phyloP scores from a whole-genome alignment of 345 rosid genomes.

The Psidium guajava region DNA sequence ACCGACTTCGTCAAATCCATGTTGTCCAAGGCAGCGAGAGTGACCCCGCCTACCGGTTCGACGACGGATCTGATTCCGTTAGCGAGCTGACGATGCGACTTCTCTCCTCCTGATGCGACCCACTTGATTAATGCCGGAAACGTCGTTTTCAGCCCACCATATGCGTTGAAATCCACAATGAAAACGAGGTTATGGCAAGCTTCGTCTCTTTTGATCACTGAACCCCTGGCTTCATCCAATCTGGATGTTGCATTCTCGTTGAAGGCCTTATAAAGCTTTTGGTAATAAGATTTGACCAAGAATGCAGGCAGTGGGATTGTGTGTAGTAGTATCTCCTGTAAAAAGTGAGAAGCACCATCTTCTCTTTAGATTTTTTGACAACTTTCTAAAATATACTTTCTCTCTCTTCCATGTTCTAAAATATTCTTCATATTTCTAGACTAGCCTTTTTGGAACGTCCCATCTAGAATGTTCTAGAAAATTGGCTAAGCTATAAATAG shows the following conservation, averaged over 20 bases:
- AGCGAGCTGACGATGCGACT: constrained; percentile 16
- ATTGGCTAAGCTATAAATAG: too few relatives aligned
- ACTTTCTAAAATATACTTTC: too few relatives aligned
- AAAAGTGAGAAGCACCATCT: background rate
- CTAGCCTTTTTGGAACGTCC: too few relatives aligned
- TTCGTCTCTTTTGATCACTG: constrained; percentile 18
- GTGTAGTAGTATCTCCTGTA: constrained; percentile 21
- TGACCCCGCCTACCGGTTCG: constrained; percentile 15
- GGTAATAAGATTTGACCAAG: constrained; percentile 14
- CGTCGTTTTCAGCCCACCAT: constrained; percentile 19
- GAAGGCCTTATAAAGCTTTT: constrained; percentile 21
- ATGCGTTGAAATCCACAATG: constrained; percentile 18
- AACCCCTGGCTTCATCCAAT: constrained; percentile 20
- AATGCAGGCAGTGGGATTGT: constrained; percentile 17
- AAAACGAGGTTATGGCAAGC: constrained; percentile 41
- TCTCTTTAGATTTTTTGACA: too few relatives aligned
- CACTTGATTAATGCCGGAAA: constrained; percentile 32
- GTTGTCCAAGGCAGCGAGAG: constrained; percentile 13
- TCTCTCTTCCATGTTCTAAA: too few relatives aligned
- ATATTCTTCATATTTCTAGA: too few relatives aligned
- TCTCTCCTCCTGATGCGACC: constrained; percentile 21
- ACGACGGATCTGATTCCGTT: constrained; percentile 28
- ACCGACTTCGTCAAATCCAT: constrained; percentile 38
- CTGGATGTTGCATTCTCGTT: background rate
- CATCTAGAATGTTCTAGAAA: too few relatives aligned